A percentile compares a stretch with the other conserved stretches of the same genome.
phyloP scores from a whole-genome alignment of 2,329 filamentous ascomycete genomes.

The Orbilia oligospora region DNA sequence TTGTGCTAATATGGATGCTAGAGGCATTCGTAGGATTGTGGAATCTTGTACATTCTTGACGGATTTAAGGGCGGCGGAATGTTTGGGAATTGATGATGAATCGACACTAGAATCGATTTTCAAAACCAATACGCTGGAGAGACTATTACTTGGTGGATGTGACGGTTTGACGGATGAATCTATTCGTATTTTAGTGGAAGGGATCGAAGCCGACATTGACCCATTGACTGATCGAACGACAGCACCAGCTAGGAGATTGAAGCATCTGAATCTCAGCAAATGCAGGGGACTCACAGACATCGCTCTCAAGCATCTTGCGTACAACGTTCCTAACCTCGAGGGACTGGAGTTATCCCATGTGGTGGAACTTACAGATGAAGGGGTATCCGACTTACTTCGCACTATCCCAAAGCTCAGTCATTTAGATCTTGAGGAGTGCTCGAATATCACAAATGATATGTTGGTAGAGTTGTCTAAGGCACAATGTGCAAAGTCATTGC shows the following conservation, averaged over 20 bases:
- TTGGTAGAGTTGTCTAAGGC: constrained; percentile 82
- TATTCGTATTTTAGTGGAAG: constrained; percentile 81
- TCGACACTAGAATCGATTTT: constrained; percentile 82
- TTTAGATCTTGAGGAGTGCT: constrained; percentile 89
- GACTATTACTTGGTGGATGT: constrained; percentile 85
- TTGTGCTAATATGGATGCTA: constrained; percentile 87
- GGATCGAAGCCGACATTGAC: constrained; percentile 82
- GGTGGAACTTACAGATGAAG: constrained; percentile 79
- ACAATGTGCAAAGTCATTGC: constrained; percentile 78
- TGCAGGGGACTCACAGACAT: constrained; percentile 80
- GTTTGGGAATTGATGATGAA: constrained; percentile 82
- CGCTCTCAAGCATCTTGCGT: constrained; percentile 79
- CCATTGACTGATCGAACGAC: constrained; percentile 81
- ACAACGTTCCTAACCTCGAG: constrained; percentile 83
- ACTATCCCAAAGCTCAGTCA: constrained; percentile 84
- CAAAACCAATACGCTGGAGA: constrained; percentile 82
- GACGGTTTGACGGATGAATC: constrained; percentile 81
- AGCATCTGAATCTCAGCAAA: constrained; percentile 86
- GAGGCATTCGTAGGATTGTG: constrained; percentile 80
- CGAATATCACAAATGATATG: constrained; percentile 80
- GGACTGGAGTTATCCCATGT: constrained; percentile 87
- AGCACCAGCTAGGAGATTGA: constrained; percentile 82
- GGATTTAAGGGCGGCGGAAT: constrained; percentile 85
- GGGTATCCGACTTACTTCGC: constrained; percentile 79
- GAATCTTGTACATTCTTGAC: constrained; percentile 79